Evolutionary conservation across 2,329 filamentous ascomycete species (phyloP), one percentile per base, ranked within the genome.

Genomic region (Exophiala sp.): DNA sequence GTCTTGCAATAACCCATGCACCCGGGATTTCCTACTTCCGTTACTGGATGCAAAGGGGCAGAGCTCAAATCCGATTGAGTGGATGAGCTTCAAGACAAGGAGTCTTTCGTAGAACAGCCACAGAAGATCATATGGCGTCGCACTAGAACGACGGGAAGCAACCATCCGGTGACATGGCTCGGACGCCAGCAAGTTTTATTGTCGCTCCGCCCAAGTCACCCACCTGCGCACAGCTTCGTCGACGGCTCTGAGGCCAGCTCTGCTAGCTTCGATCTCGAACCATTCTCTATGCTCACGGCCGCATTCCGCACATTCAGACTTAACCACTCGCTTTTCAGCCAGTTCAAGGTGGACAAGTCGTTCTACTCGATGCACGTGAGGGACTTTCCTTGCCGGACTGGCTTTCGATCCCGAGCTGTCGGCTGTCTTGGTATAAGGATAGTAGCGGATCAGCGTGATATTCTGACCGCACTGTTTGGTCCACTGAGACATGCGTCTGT

Each of bases 401-500:
- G 35, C 21, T 59, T 47, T 45, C 14, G 50, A 39, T 39, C 43
- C 14, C 11, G 61, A 63, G 2, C 63, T 48, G 11, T 50, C 64
- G 35, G 29, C 56, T 29, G 64, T 65, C 4, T 66, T 65, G 36
- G 88, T 73, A 69, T 97, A 91, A 0, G 94, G 94, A 66, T 99
- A 99, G 72, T 88, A 97, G 5, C 94, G 85, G 47, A 97, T 84
- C 50, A 99, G 80, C 20, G 89, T 90, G 24, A 96, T 78, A 58
- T 90, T 84, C 68, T 96, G 91, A 1, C 89, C 90, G 69, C 94
- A 99, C 73, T 99, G 94, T 21, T 88, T 84, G 48, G 86, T 86
- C 94, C 94, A 97, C 71, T 97, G 88, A 65, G 91, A 91, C 74
- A 99, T 81, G 11, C 94, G 83, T 5, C 91, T 82, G 66, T 95